Evolutionary conservation across 2,329 filamentous ascomycete species (phyloP).

Genomic region (Aspergillus sp.): DNA sequence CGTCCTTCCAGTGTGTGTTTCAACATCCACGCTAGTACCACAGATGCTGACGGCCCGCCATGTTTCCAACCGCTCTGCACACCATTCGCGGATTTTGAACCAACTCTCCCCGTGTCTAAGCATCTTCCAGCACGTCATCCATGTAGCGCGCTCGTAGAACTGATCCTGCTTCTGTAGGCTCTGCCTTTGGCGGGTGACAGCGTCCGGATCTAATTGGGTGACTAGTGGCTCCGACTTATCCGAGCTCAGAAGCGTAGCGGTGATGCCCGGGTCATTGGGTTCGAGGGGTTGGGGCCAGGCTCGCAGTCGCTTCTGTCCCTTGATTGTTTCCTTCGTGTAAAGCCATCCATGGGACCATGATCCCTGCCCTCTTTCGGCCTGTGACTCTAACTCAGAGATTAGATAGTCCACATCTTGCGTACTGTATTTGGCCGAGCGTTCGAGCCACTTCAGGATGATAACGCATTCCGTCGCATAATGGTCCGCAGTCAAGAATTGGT

Average conservation of each 20-base stretch:
- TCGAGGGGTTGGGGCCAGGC: slow-evolving; percentile 67
- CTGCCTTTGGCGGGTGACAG: slow-evolving; percentile 74
- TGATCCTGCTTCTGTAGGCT: slow-evolving; percentile 79
- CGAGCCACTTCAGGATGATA: slow-evolving; percentile 81
- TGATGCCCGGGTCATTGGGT: slow-evolving; percentile 60
- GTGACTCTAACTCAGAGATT: slow-evolving; percentile 72
- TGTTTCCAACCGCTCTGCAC: slow-evolving; percentile 77
- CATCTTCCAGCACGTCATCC: slow-evolving; percentile 93
- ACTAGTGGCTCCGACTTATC: slow-evolving; percentile 67
- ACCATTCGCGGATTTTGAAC: slow-evolving; percentile 79
- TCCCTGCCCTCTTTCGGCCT: slow-evolving; percentile 72
- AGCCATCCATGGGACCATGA: slow-evolving; percentile 88
- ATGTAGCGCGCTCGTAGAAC: slow-evolving; percentile 85
- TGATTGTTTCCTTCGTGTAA: slow-evolving; percentile 86
- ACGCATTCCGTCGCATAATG: slow-evolving; percentile 74
- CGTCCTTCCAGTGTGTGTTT: slow-evolving; percentile 30
- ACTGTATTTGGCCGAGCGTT: slow-evolving; percentile 69
- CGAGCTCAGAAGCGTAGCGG: slow-evolving; percentile 58
- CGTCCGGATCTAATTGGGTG: slow-evolving; percentile 90
- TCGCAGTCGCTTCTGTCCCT: slow-evolving; percentile 80
- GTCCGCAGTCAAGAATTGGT: slow-evolving; percentile 74
- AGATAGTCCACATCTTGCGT: slow-evolving; percentile 73
- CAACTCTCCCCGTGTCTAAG: slow-evolving; percentile 78
- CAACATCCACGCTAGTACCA: slow-evolving; percentile 49
- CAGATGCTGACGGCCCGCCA: slow-evolving; percentile 88